These are phyloP conservation scores for Dissophora globulifera DNA, from an alignment of 192 early-diverging fungal species.

Conservation along the genomic window DNA sequence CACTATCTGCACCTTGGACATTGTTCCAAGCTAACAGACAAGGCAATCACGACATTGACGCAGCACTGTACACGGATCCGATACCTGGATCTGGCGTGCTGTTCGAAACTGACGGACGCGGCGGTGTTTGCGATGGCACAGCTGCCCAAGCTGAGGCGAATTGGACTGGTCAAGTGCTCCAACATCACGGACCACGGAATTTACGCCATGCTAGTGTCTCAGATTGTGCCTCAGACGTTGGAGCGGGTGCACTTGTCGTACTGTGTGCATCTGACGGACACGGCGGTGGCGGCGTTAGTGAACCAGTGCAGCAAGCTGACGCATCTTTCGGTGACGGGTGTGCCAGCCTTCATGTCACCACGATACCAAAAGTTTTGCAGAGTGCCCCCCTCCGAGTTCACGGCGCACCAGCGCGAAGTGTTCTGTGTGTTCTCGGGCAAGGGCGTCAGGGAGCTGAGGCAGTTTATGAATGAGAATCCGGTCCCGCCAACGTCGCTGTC, in stretches of 20 bases:
- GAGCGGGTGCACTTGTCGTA: constrained; percentile 70
- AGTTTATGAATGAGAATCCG: constrained; percentile 52
- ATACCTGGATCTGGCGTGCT: constrained; percentile 68
- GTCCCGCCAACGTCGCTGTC: constrained; percentile 5
- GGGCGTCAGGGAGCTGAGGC: constrained; percentile 63
- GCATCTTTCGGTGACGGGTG: constrained; percentile 67
- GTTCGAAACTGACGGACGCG: constrained; percentile 61
- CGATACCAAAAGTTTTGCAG: constrained; percentile 64
- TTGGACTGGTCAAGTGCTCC: constrained; percentile 69
- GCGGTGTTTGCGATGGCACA: constrained; percentile 63
- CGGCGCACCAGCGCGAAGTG: constrained; percentile 59
- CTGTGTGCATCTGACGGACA: constrained; percentile 60
- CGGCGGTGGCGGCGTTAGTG: constrained; percentile 58
- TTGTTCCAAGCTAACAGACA: constrained; percentile 63
- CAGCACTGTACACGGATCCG: constrained; percentile 62
- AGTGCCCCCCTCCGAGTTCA: constrained; percentile 64
- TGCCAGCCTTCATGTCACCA: constrained; percentile 60
- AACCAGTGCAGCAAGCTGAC: constrained; percentile 59
- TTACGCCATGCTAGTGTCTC: constrained; percentile 57
- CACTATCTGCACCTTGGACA: constrained; percentile 71
- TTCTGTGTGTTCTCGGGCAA: constrained; percentile 72
- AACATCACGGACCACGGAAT: constrained; percentile 67
- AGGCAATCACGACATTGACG: constrained; percentile 58
- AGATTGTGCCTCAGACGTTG: constrained; percentile 54
- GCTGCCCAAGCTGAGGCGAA: constrained; percentile 63